Evolutionary conservation across 2,329 filamentous ascomycete genomes (phyloP).

Genomic region (Cercospora zeae-maydis): DNA sequence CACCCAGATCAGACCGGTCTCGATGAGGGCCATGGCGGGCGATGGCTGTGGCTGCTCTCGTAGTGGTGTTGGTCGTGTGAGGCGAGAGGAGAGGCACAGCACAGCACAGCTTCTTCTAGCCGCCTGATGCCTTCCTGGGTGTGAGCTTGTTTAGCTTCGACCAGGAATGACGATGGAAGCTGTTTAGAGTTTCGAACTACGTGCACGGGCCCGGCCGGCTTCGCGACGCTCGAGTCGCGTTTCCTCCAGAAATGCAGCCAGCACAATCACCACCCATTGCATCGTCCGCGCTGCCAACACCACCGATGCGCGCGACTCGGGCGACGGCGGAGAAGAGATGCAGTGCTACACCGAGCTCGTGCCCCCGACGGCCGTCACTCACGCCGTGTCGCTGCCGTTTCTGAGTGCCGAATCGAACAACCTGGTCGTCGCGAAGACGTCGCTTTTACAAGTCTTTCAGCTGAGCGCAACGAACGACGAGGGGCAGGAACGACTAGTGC

Average conservation of each 20-base stretch:
- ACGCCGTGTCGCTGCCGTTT: constrained; percentile 77
- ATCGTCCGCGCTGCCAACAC: not conserved
- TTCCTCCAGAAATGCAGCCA: not conserved
- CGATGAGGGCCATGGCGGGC: constrained; percentile 63
- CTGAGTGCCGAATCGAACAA: constrained; percentile 72
- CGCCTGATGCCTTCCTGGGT: not conserved
- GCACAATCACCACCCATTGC: not conserved
- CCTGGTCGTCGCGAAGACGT: constrained; percentile 86
- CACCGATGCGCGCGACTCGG: not conserved
- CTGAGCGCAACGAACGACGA: constrained; percentile 13
- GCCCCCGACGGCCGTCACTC: constrained; percentile 89
- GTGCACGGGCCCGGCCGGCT: not conserved
- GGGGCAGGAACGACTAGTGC: constrained; percentile 65
- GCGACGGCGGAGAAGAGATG: constrained; percentile 53
- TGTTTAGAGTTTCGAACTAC: not conserved
- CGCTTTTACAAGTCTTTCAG: constrained; percentile 85
- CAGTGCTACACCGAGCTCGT: constrained; percentile 97
- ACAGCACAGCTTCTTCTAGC: not conserved
- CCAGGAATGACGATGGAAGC: not conserved
- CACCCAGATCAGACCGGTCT: constrained; percentile 90
- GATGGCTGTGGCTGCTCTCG: not conserved
- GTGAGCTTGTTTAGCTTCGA: not conserved
- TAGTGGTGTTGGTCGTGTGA: not conserved
- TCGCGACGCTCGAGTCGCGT: not conserved
- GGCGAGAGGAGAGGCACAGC: not conserved